phyloP scores from a whole-genome alignment of 805 yeast species.

The Sugiyamaella americana region DNA sequence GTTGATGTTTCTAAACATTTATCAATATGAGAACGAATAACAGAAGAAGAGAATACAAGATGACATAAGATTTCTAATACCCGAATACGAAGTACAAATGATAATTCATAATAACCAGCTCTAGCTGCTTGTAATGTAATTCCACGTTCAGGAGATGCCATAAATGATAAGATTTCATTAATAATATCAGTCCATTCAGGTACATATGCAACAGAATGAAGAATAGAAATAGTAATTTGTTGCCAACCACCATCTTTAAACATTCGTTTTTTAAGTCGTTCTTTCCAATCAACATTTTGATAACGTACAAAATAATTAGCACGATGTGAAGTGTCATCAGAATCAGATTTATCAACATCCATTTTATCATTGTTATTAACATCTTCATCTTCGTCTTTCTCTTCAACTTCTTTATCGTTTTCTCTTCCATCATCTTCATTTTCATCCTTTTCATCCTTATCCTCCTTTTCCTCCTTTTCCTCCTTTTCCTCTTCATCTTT shows the following conservation, averaged over 20 bases:
- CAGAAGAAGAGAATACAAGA: slow-evolving; percentile 50
- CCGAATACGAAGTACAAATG: slow-evolving; percentile 48
- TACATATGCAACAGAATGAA: slow-evolving; percentile 53
- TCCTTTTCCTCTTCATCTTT: slow-evolving; percentile 26
- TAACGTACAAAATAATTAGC: slow-evolving; percentile 16
- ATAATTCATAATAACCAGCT: slow-evolving; percentile 51
- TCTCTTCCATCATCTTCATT: slow-evolving; percentile 23
- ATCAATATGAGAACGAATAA: slow-evolving; percentile 61
- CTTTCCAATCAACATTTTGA: slow-evolving; percentile 54
- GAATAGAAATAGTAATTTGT: slow-evolving; percentile 63
- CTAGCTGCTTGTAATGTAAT: slow-evolving; percentile 47
- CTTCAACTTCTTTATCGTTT: slow-evolving; percentile 21
- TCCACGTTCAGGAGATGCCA: slow-evolving; percentile 48
- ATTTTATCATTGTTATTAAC: no score
- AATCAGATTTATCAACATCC: slow-evolving; percentile 17
- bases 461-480: slow-evolving; percentile 17
- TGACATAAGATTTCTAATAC: slow-evolving; percentile 59
- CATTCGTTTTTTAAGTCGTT: slow-evolving; percentile 62
- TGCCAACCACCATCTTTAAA: slow-evolving; percentile 88
- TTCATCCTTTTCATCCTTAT: slow-evolving; percentile 24
- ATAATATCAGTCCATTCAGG: slow-evolving; percentile 49
- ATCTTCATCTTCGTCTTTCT: slow-evolving; percentile 30
- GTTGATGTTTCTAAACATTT: slow-evolving; percentile 60
- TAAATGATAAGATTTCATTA: slow-evolving; percentile 41
- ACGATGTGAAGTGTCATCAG: slow-evolving; percentile 17